Base-by-base conservation (phyloP, 441 rosid genomes). In the Aquilaria agallochum region DNA sequence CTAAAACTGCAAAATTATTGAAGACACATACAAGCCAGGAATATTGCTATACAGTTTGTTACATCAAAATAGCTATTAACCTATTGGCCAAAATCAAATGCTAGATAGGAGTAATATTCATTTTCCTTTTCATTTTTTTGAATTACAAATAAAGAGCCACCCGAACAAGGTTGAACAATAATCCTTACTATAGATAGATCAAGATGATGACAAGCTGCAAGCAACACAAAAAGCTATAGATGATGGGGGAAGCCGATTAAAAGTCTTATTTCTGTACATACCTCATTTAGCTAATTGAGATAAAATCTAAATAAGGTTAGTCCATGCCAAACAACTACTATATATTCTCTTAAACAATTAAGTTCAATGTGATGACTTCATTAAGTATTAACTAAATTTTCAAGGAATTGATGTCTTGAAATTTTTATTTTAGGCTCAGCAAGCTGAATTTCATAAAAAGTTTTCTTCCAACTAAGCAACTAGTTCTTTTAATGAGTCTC, bases 121-220 rank as follows among this genome's bases (percentile, higher is more conserved):
- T 69, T 62, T 63, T 77, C 68, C 62, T 79, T 75, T 75, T 74
- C 62, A 63, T 65, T 65, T 58, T 70, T 70, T 70, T 83, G 40
- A 83, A 87, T 95, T 88, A 75, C 55, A 84, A 79, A 46, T 94
- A 95, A 97, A 82, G 88, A 76, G 99, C 97, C 66, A 87, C 90
- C 69, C 97, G 97, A 5, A 90, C 96, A 15, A 83, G 86, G 66
- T 69, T 94, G 83, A 94, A 94, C 70, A 94, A 94, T 68, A 81
- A 88, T 75, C 97, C 99, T 70, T 95, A 90, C 74, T 94, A 97
- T 10, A 81, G 94, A 65, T 96, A 94, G 72, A 90, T 94, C 68
- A 83, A 97, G 72, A 76, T 59, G 81, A 87, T 45, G 99, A 94
- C 78, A 92, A 90, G 61, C 83, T 87, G 31, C 89, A 78, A 74